phyloP scores from a whole-genome alignment of 345 rosid genomes.

The Boechera stricta region DNA sequence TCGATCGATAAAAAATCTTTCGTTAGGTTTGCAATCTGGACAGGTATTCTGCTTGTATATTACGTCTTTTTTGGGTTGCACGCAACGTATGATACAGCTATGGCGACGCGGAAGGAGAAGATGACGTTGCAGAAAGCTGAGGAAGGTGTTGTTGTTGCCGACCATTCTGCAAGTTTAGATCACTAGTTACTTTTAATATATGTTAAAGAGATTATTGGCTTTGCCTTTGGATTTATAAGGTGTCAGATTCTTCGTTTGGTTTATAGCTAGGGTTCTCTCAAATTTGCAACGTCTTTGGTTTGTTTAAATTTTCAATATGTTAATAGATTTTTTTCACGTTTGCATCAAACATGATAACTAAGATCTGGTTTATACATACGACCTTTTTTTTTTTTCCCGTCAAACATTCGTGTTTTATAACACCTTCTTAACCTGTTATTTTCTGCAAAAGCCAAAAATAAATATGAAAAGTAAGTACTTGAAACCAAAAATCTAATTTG shows the following conservation, averaged over 20 bases:
- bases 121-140: conserved; percentile 45
- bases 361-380: neutral
- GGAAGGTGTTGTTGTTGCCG: conserved; percentile 50
- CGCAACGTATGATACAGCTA: conserved; percentile 69
- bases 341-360: conserved; percentile 7
- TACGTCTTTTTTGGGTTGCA: conserved; percentile 75
- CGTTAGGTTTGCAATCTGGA: conserved; percentile 74
- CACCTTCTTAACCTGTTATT: too few relatives aligned
- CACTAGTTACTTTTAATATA: conserved; percentile 11
- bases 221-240: neutral
- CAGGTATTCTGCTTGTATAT: conserved; percentile 58
- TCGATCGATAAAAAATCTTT: conserved; percentile 67
- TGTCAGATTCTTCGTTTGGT: too few relatives aligned
- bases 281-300: conserved; percentile 17
- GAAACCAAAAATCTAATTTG: too few relatives aligned
- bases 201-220: too few relatives aligned
- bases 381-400: too few relatives aligned
- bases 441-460: too few relatives aligned
- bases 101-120: conserved; percentile 36
- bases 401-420: too few relatives aligned
- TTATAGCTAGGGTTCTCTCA: neutral
- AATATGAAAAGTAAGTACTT: too few relatives aligned
- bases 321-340: neutral
- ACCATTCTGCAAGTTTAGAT: neutral
- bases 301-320: conserved; percentile 2